phyloP scores from a whole-genome alignment of 768 basidiomycete species.

The Podaxis carcinomalis region DNA sequence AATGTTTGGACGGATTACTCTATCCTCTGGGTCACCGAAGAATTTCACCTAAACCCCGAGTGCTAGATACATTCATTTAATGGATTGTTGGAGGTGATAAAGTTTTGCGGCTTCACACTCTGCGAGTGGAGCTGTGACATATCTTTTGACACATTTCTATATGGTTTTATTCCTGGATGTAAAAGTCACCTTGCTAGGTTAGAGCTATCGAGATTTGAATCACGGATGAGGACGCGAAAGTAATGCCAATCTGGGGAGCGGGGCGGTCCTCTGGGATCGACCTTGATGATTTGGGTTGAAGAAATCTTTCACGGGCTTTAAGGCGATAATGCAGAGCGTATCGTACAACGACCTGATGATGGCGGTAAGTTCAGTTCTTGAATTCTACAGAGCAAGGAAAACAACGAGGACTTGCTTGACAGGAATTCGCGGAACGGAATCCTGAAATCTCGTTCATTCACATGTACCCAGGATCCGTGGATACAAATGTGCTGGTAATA shows the following conservation, averaged over 20 bases:
- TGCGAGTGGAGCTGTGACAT: too few relatives aligned
- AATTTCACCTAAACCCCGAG: background rate
- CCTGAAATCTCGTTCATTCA: slow-evolving; percentile 36
- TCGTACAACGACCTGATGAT: slow-evolving; percentile 36
- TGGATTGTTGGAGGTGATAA: background rate
- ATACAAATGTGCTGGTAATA: slow-evolving; percentile 22
- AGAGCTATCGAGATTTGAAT: too few relatives aligned
- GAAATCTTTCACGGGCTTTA: slow-evolving; percentile 24
- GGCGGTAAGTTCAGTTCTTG: slow-evolving; percentile 17
- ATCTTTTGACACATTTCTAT: too few relatives aligned
- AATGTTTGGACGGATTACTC: background rate
- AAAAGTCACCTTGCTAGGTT: too few relatives aligned
- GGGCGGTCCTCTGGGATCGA: slow-evolving; percentile 31
- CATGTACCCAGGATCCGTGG: slow-evolving; percentile 34
- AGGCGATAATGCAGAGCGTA: slow-evolving; percentile 19
- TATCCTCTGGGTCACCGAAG: background rate
- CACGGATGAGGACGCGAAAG: slow-evolving; percentile 43
- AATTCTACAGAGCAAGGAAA: slow-evolving; percentile 36
- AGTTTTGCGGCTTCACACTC: too few relatives aligned
- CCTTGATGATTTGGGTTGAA: slow-evolving; percentile 43
- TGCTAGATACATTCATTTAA: background rate
- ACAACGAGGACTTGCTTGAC: slow-evolving; percentile 26
- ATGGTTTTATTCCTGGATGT: too few relatives aligned
- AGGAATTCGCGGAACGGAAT: slow-evolving; percentile 32
- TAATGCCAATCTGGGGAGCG: slow-evolving; percentile 38